Conservation (phyloP, 164 flowering plant genomes). For the Saururus chinensis region DNA sequence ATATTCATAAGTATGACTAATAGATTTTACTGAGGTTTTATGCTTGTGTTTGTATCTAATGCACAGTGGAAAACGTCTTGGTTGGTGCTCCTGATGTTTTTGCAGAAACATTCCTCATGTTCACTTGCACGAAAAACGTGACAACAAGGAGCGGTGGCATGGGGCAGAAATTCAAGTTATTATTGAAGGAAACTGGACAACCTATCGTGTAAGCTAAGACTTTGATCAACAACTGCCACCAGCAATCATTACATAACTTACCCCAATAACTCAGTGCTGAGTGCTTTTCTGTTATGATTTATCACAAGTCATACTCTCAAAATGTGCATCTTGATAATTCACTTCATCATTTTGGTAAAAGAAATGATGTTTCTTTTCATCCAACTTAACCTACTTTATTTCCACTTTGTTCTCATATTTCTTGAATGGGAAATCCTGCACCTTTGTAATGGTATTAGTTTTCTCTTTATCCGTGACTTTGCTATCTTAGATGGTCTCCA, state of each 20-base stretch:
- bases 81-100: neutral
- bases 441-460: no score
- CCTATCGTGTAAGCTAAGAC: conserved; percentile 62
- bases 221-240: neutral
- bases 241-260: neutral
- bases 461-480: no score
- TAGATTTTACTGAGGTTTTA: neutral
- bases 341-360: no score
- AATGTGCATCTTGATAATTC: no score
- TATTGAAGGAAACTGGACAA: conserved; percentile 98
- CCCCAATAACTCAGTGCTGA: neutral
- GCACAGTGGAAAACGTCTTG: neutral
- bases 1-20: conserved; percentile 70
- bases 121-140: conserved; percentile 80
- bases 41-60: no score
- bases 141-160: conserved; percentile 74
- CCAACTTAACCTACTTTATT: no score
- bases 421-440: no score
- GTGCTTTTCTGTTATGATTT: neutral
- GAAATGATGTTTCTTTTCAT: no score
- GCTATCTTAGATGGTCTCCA: no score
- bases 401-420: no score
- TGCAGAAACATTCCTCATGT: conserved; percentile 85
- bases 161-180: conserved; percentile 98
- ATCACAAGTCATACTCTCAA: neutral